Base-by-base conservation (phyloP, 495 filamentous ascomycete genomes). In the Venustampulla echinocandica region DNA sequence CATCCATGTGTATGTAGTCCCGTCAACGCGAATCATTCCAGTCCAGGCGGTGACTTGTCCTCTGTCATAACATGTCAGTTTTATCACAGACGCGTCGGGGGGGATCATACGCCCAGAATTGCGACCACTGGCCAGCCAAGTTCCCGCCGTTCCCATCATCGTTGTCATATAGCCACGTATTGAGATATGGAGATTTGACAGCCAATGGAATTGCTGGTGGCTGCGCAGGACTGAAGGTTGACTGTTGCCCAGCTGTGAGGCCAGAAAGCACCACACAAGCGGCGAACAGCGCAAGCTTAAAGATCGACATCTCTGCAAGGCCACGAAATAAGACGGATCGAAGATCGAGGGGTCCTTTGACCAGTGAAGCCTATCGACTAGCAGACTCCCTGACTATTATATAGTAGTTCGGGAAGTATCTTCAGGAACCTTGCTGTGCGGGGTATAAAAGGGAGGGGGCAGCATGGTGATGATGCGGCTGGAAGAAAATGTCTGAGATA, bases 131-230 rank as follows among this genome's bases (percentile, higher is more conserved):
- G 75, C 71, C 83, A 81, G 64, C 59, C 24, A 70, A 87, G 82
- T 63, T 85, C 76, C 49, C 87, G 73, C 85, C 83, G 80, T 73
- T 76, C 70, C 42, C 71, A 59, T 84, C 85, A 81, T 47, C 81
- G 63, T 21, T 80, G 67, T 78, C 85, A 64, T 83, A 71, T 13
- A 74, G 60, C 82, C 85, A 88, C 1, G 84, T 81, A 55, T 81
- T 90, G 2, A 92, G 69, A 61, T 94, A 94, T 19, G 87, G 87
- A 43, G 80, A 87, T 38, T 85, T 77, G 33, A 94, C 87, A 42
- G 80, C 80, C 43, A 94, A 69, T 4, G 87, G 87, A 35, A 92
- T 70, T 1, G 88, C 81, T 2, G 86, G 85, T 21, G 87, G 87
- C 13, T 75, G 80, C 19, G 64, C 64, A 11, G 67, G 67, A 39